phyloP scores from a whole-genome alignment of 306 rosid species.

The Medicago truncatula region MtrunA17r5.0-ANR NC_053049.1:5092501-5093000 shows the following conservation, averaged over 20 bases:
- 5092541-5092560: slow-evolving; percentile 9
- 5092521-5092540: slow-evolving; percentile 8
- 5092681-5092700: background rate
- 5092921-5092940: background rate
- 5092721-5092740: background rate
- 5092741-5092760: slow-evolving; percentile 2
- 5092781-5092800: background rate
- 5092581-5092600: background rate
- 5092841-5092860: slow-evolving; percentile 1
- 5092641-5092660: background rate
- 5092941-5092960: background rate
- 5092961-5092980: background rate
- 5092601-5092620: background rate
- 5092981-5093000: slow-evolving; percentile 16
- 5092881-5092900: slow-evolving; percentile 1
- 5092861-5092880: background rate
- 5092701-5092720: slow-evolving; percentile 1
- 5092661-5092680: background rate
- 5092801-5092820: slow-evolving; percentile 1
- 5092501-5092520: slow-evolving; percentile 21
- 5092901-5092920: background rate
- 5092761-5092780: background rate
- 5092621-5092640: background rate
- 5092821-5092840: background rate
- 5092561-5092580: background rate